Evolutionary conservation across 2,329 filamentous ascomycete species (phyloP).

Genomic region (Phyllosticta ampelicida): DNA sequence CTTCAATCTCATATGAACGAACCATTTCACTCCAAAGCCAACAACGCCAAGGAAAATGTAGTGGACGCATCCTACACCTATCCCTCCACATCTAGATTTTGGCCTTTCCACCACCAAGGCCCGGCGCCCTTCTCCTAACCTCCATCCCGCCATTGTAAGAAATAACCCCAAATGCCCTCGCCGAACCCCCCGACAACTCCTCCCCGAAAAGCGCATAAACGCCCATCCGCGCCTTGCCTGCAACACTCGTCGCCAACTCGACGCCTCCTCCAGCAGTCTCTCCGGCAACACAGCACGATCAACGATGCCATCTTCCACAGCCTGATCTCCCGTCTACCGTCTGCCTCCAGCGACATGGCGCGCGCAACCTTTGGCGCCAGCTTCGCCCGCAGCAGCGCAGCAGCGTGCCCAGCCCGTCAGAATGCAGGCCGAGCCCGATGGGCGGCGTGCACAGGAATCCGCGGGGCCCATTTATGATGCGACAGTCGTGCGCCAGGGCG

Average conservation of each 20-base stretch:
- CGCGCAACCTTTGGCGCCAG: slow-evolving; percentile 40
- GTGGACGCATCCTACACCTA: too few species aligned
- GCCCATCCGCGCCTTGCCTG: slow-evolving; percentile 35
- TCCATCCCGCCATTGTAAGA: slow-evolving; percentile 43
- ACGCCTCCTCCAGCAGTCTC: slow-evolving; percentile 26
- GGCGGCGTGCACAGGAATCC: slow-evolving; percentile 35
- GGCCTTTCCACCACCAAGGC: slow-evolving; percentile 28
- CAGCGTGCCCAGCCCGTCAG: slow-evolving; percentile 44
- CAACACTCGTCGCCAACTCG: slow-evolving; percentile 35
- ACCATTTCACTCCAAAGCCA: too few species aligned
- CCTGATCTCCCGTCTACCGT: slow-evolving; percentile 42
- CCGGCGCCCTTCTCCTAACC: slow-evolving; percentile 24
- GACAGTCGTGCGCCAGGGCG: slow-evolving; percentile 38
- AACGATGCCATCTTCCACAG: slow-evolving; percentile 42
- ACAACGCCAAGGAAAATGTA: too few species aligned
- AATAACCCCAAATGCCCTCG: slow-evolving; percentile 40
- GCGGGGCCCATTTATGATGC: slow-evolving; percentile 27
- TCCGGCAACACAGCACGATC: slow-evolving; percentile 41
- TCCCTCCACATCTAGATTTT: slow-evolving; percentile 31
- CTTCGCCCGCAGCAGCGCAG: slow-evolving; percentile 43
- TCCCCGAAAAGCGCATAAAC: slow-evolving; percentile 43
- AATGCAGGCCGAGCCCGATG: slow-evolving; percentile 45
- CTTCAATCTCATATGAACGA: too few species aligned
- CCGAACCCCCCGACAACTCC: slow-evolving; percentile 45
- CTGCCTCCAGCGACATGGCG: slow-evolving; percentile 47